A percentile compares a stretch with the other conserved stretches of the same genome.
phyloP scores from a whole-genome alignment of 2,329 filamentous ascomycete genomes.

The Didymella keratinophila region DNA sequence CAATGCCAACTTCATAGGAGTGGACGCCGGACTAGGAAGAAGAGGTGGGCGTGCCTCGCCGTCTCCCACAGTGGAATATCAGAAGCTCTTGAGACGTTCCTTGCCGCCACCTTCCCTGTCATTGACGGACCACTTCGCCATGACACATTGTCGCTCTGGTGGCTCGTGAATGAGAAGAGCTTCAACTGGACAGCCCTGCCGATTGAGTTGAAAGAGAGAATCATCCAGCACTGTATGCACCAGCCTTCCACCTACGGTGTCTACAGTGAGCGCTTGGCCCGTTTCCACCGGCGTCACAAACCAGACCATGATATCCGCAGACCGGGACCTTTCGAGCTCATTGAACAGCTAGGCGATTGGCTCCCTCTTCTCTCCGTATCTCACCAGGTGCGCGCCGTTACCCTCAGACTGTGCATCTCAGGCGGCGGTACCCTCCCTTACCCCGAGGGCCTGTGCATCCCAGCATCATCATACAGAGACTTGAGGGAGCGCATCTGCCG shows the following conservation, averaged over 20 bases:
- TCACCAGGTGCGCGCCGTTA: constrained; percentile 33
- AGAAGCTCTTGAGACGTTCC: constrained; percentile 8
- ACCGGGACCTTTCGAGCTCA: constrained; percentile 26
- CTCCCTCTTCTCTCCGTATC: constrained; percentile 29
- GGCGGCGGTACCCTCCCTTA: constrained; percentile 19
- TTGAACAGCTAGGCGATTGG: constrained; percentile 29
- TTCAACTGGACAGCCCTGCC: constrained; percentile 40
- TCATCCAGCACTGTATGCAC: constrained; percentile 33
- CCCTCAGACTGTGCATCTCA: constrained; percentile 31
- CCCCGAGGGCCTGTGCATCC: constrained; percentile 21
- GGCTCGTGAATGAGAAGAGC: constrained; percentile 31
- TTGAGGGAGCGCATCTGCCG: constrained; percentile 23
- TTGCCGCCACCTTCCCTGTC: constrained; percentile 16
- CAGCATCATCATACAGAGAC: background rate
- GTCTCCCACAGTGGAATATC: background rate
- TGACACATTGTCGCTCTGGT: constrained; percentile 28
- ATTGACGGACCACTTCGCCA: background rate
- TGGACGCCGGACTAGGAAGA: background rate
- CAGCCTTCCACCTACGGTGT: constrained; percentile 3
- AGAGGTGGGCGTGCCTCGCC: background rate
- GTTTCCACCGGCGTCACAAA: background rate
- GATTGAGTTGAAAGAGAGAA: constrained; percentile 37
- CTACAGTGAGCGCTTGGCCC: background rate
- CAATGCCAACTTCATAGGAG: background rate
- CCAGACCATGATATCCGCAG: background rate